Conservation (phyloP, 305 asterid species). For the Solanum hybrid region DNA sequence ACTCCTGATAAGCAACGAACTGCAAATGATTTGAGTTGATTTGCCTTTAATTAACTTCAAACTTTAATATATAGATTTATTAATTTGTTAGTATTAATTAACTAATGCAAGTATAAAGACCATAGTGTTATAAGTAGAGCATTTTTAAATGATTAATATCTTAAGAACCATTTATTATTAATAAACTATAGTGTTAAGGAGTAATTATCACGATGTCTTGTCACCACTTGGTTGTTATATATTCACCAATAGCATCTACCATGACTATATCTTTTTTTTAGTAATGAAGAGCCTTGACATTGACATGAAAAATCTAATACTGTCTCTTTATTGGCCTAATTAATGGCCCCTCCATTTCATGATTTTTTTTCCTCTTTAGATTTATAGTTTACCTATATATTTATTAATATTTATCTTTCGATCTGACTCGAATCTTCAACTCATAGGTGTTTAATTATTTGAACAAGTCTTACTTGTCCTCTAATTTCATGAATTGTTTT, state of each 20-base stretch:
- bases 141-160: background rate
- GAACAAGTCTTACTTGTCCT: background rate
- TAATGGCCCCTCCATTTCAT: background rate
- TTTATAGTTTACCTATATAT: background rate
- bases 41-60: background rate
- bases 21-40: background rate
- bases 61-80: background rate
- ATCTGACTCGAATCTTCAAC: background rate
- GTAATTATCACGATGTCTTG: no score
- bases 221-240: no score
- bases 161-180: background rate
- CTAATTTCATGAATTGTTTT: background rate
- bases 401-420: background rate
- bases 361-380: background rate
- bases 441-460: background rate
- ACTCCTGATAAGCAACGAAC: background rate
- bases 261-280: background rate
- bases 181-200: background rate
- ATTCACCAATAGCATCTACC: no score
- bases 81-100: background rate
- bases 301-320: background rate
- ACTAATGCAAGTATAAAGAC: background rate
- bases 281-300: background rate
- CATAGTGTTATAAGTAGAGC: background rate
- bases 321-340: background rate